Evolutionary conservation across 139 green algal genomes (phyloP).

Genomic region (Spirogloea muscicola): DNA sequence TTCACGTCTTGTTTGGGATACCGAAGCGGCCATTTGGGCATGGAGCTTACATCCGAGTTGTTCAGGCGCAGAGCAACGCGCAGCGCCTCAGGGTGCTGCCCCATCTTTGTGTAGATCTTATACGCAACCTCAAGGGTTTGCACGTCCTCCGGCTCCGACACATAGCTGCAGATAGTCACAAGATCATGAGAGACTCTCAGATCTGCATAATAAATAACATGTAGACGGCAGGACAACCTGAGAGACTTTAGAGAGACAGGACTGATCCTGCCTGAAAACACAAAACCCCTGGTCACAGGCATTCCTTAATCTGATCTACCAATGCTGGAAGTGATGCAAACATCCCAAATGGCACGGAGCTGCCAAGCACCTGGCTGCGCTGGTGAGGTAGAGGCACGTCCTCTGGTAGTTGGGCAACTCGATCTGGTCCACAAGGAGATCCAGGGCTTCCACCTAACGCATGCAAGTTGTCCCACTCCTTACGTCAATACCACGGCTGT

Average conservation of each 20-base stretch:
- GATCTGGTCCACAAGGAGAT: constrained; percentile 69
- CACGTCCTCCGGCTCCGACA: constrained; percentile 88
- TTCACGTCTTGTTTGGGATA: no score
- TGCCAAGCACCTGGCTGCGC: constrained; percentile 54
- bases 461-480: not conserved
- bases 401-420: constrained; percentile 80
- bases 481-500: no score
- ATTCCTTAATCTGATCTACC: no score
- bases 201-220: no score
- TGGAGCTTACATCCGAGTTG: constrained; percentile 21
- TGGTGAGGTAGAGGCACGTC: constrained; percentile 91
- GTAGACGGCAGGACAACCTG: no score
- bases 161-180: constrained; percentile 64
- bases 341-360: constrained; percentile 13
- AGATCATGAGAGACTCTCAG: no score
- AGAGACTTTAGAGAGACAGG: no score
- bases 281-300: no score
- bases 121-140: constrained; percentile 75
- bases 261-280: no score
- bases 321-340: no score
- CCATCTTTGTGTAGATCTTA: constrained; percentile 71
- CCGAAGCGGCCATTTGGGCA: not conserved
- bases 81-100: constrained; percentile 77
- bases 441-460: constrained; percentile 66
- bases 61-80: constrained; percentile 69